phyloP scores from a whole-genome alignment of 192 early-diverging fungal species.

The Gigaspora rosea region DNA sequence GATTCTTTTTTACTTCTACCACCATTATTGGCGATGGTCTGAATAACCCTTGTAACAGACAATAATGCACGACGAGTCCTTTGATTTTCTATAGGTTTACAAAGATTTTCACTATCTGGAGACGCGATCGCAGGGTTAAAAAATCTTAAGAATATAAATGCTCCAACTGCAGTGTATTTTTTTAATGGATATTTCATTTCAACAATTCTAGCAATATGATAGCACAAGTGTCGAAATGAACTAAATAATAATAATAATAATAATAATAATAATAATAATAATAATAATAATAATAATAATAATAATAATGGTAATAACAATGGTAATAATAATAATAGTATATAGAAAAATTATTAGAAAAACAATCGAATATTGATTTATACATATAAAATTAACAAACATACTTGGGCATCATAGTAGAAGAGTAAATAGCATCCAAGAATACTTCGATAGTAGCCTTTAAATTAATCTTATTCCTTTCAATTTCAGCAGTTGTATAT shows the following conservation, averaged over 20 bases:
- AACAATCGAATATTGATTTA: neutral
- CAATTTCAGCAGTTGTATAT: slow-evolving; percentile 60
- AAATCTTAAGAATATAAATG: slow-evolving; percentile 94
- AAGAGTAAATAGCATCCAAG: slow-evolving; percentile 82
- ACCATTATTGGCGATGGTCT: slow-evolving; percentile 94
- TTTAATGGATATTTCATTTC: slow-evolving; percentile 79
- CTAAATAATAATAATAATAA: slow-evolving; percentile 25
- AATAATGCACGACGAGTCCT: slow-evolving; percentile 82
- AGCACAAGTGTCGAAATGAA: slow-evolving; percentile 78
- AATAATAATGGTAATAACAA: too few relatives aligned
- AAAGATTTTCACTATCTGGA: slow-evolving; percentile 75
- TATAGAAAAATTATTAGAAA: neutral
- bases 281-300: neutral
- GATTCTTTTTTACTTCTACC: slow-evolving; percentile 88
- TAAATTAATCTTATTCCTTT: slow-evolving; percentile 78
- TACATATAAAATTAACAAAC: neutral
- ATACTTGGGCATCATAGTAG: slow-evolving; percentile 64
- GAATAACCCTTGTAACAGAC: slow-evolving; percentile 91
- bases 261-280: neutral
- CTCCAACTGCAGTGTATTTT: slow-evolving; percentile 84
- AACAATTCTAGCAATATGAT: slow-evolving; percentile 75
- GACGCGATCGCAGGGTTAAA: slow-evolving; percentile 92
- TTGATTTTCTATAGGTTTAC: slow-evolving; percentile 58
- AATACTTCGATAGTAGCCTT: slow-evolving; percentile 71
- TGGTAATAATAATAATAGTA: neutral